Base-by-base conservation (phyloP, 78 protist species). In the Dictyostelium firmibasis region DNA sequence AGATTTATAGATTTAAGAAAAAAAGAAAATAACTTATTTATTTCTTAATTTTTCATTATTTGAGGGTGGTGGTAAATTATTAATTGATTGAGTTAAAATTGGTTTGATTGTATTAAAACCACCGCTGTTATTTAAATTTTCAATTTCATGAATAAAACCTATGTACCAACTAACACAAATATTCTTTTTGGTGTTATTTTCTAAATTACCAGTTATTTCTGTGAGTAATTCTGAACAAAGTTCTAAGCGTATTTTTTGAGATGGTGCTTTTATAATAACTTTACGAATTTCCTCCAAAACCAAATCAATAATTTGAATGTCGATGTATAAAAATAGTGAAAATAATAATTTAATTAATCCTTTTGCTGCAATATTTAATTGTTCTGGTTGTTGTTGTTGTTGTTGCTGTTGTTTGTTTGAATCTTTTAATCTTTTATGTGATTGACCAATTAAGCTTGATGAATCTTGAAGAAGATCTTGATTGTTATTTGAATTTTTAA, bases 171-270 rank as follows among this genome's bases (percentile, higher is more conserved):
- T 81, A 6, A 89, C 6, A 81, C 87, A 89, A 7, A 89, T 62
- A 67, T 89, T 89, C 82, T 89, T 89, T 69, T 89, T 89, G 4
- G 88, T 64, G 18, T 82, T 82, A 27, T 89, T 89, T 14, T 89
- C 94, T 3, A 89, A 29, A 75, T 89, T 89, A 7, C 94, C 94
- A 29, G 94, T 89, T 1, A 89, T 81, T n/a, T 81, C 94, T 18
- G 94, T 62, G 3, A 89, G n/a, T n/a, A 89, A n/a, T 11, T 67
- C 57, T 29, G 86, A 41, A 67, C 94, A 89, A 9, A 89, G 70
- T n/a, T 89, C 94, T 3, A 81, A 62, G 23, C 79, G 50, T 31
- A 89, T 89, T 76, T 89, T 89, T 25, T 79, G 75, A 38, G 82
- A 36, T 64, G 86, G 94, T 50, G 87, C 86, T 41, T 81, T 81